These are phyloP conservation scores for Cantharellus cinnabarinus DNA, from an alignment of 768 basidiomycete species.

Conservation along the genomic window DNA sequence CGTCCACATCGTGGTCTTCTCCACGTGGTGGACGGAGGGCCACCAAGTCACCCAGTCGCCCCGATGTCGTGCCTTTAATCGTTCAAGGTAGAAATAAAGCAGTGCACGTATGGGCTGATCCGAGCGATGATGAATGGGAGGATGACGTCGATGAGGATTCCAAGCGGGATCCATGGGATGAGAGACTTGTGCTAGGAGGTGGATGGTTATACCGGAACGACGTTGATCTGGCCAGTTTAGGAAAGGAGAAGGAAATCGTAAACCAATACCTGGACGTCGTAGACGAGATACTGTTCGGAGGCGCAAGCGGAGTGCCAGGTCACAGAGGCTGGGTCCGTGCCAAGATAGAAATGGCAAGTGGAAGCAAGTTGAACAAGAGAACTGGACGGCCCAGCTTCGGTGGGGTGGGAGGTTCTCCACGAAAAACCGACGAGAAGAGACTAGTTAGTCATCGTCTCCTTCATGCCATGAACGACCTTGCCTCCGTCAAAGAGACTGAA, in stretches of 20 bases:
- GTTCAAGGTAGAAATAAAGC: constrained; percentile 30
- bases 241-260: constrained; percentile 33
- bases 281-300: constrained; percentile 51
- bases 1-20: not conserved
- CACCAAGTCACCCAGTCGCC: not conserved
- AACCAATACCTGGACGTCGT: constrained; percentile 51
- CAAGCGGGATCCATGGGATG: constrained; percentile 50
- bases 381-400: not conserved
- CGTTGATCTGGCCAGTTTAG: constrained; percentile 30
- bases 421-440: constrained; percentile 18
- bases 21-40: not conserved
- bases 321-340: constrained; percentile 12
- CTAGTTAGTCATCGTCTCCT: constrained; percentile 43
- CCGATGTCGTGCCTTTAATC: constrained; percentile 6
- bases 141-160: constrained; percentile 25
- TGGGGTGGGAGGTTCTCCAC: not conserved
- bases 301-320: constrained; percentile 25
- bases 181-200: constrained; percentile 54
- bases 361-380: not conserved
- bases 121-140: constrained; percentile 16
- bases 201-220: constrained; percentile 70
- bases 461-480: constrained; percentile 29
- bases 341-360: not conserved
- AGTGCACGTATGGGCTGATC: constrained; percentile 70
- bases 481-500: constrained; percentile 28